Evolutionary conservation across 2,329 filamentous ascomycete species (phyloP).

Genomic region (Colletotrichum chlorophyti): DNA sequence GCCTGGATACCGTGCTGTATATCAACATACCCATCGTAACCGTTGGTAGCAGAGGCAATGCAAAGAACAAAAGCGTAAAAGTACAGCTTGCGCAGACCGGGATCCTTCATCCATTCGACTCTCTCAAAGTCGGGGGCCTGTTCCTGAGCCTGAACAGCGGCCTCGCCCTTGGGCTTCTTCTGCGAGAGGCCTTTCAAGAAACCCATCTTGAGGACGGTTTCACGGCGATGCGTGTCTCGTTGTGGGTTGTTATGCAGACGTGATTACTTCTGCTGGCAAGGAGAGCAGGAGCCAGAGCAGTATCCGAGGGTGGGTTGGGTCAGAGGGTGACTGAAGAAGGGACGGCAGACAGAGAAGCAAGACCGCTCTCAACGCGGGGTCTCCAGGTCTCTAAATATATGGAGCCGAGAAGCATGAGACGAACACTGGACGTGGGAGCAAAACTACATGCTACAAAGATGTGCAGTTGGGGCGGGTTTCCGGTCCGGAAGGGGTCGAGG

Average conservation of each 20-base stretch:
- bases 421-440: constrained; percentile 12
- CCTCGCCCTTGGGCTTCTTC: constrained; percentile 24
- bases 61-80: constrained; percentile 58
- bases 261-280: constrained; percentile 2
- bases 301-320: constrained; percentile 1
- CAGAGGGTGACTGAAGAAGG: constrained; percentile 7
- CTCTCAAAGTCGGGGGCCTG: constrained; percentile 57
- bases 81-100: constrained; percentile 63
- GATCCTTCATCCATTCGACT: constrained; percentile 60
- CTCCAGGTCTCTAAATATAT: constrained; percentile 25
- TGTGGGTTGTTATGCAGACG: not conserved
- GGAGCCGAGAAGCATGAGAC: constrained; percentile 15
- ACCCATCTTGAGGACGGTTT: constrained; percentile 17
- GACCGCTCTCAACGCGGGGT: constrained; percentile 7
- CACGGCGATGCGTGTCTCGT: not conserved
- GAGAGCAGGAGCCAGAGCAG: constrained; percentile 14
- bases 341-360: not conserved
- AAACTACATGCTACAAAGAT: constrained; percentile 2
- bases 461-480: constrained; percentile 4
- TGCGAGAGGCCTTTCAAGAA: constrained; percentile 22
- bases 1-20: too few relatives aligned
- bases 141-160: constrained; percentile 42
- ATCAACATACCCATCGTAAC: constrained; percentile 57
- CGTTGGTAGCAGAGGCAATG: constrained; percentile 62
- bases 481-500: constrained; percentile 6